Conservation (phyloP, 2,329 filamentous ascomycete species). For the Chalaropsis ovoidea region DNA sequence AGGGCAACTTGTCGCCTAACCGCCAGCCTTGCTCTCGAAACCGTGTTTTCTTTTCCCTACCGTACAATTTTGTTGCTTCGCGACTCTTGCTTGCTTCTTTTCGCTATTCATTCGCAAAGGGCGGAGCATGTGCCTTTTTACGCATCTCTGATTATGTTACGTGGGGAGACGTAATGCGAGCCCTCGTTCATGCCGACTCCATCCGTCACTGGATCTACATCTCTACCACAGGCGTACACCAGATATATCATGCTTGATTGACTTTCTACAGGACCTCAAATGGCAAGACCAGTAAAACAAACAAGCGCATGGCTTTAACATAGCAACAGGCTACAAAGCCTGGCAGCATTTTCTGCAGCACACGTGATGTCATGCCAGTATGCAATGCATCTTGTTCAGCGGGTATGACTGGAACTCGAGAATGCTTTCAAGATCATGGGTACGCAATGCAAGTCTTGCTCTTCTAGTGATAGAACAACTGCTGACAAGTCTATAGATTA, state of each 20-base stretch:
- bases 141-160: no score
- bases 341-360: background rate
- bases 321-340: background rate
- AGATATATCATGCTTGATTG: no score
- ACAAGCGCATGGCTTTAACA: no score
- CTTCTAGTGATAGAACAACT: background rate
- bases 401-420: background rate
- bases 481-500: slow-evolving; percentile 1
- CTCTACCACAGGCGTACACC: no score
- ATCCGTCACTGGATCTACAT: no score
- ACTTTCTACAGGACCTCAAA: no score
- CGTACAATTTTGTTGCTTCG: background rate
- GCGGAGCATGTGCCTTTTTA: no score
- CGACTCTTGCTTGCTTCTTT: background rate
- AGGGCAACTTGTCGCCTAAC: background rate
- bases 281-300: no score
- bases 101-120: background rate
- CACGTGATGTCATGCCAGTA: background rate
- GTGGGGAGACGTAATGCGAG: no score
- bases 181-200: no score
- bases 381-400: background rate
- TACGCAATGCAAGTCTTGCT: background rate
- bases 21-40: background rate
- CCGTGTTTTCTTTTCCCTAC: background rate
- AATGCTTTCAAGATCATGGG: background rate